Conservation (phyloP, 2,329 filamentous ascomycete genomes). For the Celoporthe dispersa region DNA sequence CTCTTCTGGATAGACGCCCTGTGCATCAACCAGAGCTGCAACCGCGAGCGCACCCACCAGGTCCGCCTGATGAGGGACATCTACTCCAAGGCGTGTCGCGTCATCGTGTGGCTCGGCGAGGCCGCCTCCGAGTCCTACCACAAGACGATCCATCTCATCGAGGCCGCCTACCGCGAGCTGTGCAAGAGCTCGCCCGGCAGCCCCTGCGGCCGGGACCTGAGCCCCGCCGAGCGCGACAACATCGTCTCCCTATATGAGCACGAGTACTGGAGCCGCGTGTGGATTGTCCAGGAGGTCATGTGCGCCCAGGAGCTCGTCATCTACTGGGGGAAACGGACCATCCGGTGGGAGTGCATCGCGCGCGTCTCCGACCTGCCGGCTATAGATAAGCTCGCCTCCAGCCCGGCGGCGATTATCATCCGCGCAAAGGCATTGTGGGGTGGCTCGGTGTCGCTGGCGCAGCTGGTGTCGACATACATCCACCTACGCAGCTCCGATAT, state of each 20-base stretch:
- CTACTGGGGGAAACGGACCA: slow-evolving; percentile 10
- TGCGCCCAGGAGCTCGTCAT: slow-evolving; percentile 12
- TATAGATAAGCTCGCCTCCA: background rate
- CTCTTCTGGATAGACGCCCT: slow-evolving; percentile 27
- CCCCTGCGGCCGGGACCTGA: background rate
- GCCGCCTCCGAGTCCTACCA: background rate
- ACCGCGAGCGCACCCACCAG: slow-evolving; percentile 19
- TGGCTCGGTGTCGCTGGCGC: background rate
- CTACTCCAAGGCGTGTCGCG: slow-evolving; percentile 6
- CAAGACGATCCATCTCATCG: slow-evolving; percentile 3
- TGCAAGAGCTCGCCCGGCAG: background rate
- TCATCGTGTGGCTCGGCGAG: slow-evolving; percentile 22
- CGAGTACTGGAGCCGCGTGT: slow-evolving; percentile 24
- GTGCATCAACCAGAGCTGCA: slow-evolving; percentile 22
- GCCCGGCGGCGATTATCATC: slow-evolving; percentile 4
- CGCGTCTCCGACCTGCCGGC: background rate
- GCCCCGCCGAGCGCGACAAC: background rate
- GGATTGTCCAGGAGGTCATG: slow-evolving; percentile 25
- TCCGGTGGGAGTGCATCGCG: slow-evolving; percentile 15
- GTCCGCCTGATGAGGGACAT: slow-evolving; percentile 24
- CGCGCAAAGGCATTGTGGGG: background rate
- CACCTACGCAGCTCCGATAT: slow-evolving; percentile 2
- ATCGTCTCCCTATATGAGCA: slow-evolving; percentile 2
- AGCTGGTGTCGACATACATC: background rate
- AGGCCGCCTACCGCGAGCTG: slow-evolving; percentile 1